These are phyloP conservation scores for Syzygium malaccense DNA, from an alignment of 441 rosid species.

Conservation along the genomic window DNA sequence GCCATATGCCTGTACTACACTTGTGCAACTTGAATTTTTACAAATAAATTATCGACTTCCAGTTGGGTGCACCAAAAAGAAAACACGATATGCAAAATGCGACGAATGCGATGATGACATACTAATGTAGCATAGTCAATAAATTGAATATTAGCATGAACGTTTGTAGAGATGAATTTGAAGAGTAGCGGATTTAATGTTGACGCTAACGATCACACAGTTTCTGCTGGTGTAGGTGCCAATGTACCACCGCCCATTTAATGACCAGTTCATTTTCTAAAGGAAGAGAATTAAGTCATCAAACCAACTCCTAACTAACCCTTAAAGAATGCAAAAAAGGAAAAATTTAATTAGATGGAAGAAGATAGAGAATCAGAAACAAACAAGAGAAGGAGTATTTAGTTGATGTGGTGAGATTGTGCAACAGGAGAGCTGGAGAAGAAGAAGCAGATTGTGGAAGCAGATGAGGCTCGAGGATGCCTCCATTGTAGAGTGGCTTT, in stretches of 20 bases:
- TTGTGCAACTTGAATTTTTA: neutral
- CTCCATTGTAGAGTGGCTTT: constrained; percentile 64
- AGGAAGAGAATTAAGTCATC: neutral
- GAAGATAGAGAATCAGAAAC: neutral
- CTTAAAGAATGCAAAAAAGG: neutral
- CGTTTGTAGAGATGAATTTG: neutral
- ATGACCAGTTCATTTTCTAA: neutral
- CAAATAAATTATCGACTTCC: neutral
- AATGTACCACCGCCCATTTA: neutral
- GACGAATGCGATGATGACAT: neutral
- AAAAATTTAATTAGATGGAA: neutral
- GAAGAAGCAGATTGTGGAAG: constrained; percentile 2
- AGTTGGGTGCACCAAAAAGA: neutral
- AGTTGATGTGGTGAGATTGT: constrained; percentile 43
- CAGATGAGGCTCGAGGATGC: constrained; percentile 36
- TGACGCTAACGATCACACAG: neutral
- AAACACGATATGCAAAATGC: neutral
- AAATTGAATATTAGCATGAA: neutral
- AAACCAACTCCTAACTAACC: neutral
- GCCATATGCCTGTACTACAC: neutral
- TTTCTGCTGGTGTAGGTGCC: neutral
- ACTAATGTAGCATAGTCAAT: neutral
- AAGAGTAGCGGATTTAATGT: neutral
- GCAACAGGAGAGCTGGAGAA: constrained; percentile 44
- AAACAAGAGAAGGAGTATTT: constrained; percentile 72